Evolutionary conservation across 371 early-diverging fungal species (phyloP).

Genomic region (Lichtheimia corymbifera): DNA sequence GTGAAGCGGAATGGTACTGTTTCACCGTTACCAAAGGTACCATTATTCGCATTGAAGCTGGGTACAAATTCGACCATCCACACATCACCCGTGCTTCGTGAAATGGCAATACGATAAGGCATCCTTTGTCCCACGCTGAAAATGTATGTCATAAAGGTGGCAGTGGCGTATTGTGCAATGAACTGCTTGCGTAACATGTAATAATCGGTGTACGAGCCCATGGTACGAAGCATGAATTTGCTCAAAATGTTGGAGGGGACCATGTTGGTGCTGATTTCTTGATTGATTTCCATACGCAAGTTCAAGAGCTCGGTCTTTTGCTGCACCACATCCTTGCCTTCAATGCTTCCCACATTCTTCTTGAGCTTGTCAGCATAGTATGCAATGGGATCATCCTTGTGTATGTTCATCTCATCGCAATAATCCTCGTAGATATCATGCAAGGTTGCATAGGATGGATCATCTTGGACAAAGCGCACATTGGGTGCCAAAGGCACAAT

Average conservation of each 20-base stretch:
- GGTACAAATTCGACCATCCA: slow-evolving; percentile 82
- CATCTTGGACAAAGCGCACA: slow-evolving; percentile 91
- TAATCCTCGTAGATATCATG: slow-evolving; percentile 88
- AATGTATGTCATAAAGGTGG: slow-evolving; percentile 88
- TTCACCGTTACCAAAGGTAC: slow-evolving; percentile 59
- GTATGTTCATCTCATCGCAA: slow-evolving; percentile 65
- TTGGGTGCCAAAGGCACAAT: slow-evolving; percentile 92
- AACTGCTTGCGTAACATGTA: slow-evolving; percentile 95
- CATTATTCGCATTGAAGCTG: slow-evolving; percentile 46
- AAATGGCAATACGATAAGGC: slow-evolving; percentile 90
- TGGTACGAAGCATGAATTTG: slow-evolving; percentile 67
- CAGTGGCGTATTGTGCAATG: slow-evolving; percentile 84
- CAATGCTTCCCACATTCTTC: slow-evolving; percentile 31
- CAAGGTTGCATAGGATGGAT: slow-evolving; percentile 82
- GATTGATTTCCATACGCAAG: slow-evolving; percentile 79
- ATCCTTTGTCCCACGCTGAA: slow-evolving; percentile 84
- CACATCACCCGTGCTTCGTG: slow-evolving; percentile 77
- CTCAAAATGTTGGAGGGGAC: slow-evolving; percentile 83
- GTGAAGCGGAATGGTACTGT: slow-evolving; percentile 97
- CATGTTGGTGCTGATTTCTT: slow-evolving; percentile 74
- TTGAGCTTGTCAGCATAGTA: slow-evolving; percentile 70
- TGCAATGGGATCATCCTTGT: slow-evolving; percentile 82
- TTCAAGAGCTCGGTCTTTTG: slow-evolving; percentile 72
- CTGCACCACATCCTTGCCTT: slow-evolving; percentile 22
- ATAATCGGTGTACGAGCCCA: slow-evolving; percentile 81